These are phyloP conservation scores for Arthrocladium fulminans DNA, from an alignment of 2,329 filamentous ascomycete species.

Conservation along the genomic window DNA sequence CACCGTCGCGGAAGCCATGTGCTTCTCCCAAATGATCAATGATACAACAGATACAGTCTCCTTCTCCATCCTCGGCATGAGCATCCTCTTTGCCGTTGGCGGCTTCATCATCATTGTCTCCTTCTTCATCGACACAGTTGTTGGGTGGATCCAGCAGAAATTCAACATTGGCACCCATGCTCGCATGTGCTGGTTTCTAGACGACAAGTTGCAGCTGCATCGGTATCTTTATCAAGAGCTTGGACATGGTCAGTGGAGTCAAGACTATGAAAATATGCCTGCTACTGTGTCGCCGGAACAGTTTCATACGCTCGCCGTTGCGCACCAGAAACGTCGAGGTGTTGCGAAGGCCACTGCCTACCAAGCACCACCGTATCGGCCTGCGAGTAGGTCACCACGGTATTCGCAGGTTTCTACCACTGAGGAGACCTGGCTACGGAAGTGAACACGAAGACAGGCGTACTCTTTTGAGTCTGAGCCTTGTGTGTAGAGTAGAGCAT, in stretches of 20 bases:
- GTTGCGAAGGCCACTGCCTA: not conserved
- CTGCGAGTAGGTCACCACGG: not conserved
- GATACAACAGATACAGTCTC: constrained; percentile 12
- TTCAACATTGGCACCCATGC: constrained; percentile 9
- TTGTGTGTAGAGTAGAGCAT: too few species aligned
- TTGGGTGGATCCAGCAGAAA: constrained; percentile 12
- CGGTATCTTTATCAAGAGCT: constrained; percentile 21
- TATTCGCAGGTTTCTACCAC: not conserved
- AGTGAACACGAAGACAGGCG: too few species aligned
- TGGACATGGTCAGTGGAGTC: constrained; percentile 17
- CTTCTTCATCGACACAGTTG: constrained; percentile 13
- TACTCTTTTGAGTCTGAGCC: too few species aligned
- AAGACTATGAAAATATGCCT: constrained; percentile 3
- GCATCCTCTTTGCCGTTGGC: constrained; percentile 22
- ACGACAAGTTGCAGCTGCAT: constrained; percentile 23
- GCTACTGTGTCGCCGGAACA: not conserved
- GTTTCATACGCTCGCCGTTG: not conserved
- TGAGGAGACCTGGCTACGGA: constrained; percentile 5
- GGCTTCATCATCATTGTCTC: constrained; percentile 12
- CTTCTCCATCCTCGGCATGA: constrained; percentile 22
- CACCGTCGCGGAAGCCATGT: constrained; percentile 12
- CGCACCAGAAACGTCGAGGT: not conserved
- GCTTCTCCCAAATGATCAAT: constrained; percentile 18
- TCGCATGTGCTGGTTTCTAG: constrained; percentile 16
- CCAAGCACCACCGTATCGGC: not conserved